Evolutionary conservation across 140 eudicot genomes (phyloP), one percentile per base, ranked within the genome.

Genomic region (Cichorium intybus): DNA sequence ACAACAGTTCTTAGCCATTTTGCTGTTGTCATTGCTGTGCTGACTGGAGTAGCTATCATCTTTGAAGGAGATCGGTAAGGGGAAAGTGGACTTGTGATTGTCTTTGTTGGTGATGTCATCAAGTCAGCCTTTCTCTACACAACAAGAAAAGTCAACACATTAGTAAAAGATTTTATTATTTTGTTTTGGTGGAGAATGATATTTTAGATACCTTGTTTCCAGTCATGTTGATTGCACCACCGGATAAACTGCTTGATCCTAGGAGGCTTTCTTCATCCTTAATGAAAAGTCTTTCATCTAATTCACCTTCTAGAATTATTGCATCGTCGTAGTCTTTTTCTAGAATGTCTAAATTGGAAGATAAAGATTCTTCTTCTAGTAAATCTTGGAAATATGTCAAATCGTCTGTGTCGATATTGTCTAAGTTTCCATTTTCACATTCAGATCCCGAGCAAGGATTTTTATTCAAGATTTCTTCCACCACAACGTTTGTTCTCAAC

Each of bases 1-100:
- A 94, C 74, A 28, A 89, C 72, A 7, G 96, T 78, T 15, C 95
- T 75, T 16, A 94, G 85, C 99, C 99, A 94, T 77, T 79, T 94
- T 27, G 95, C 95, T 33, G 99, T 94, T 35, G 95, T 89, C 97
- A 94, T 86, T 53, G 95, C 97, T 35, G 95, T 94, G 84, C 85
- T 89, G 50, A 89, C 99, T 26, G 99, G 99, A 16, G 95, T 89
- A 56, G 89, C 78, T 67, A 67, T 62, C 50, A 81, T 77, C 77
- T 76, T 88, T 2, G 83, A 58, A 52, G 99, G 99, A 68, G 99
- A 94, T 16, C 87, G 81, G 60, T 7, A 76, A 10, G 95, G 99
- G 11, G 99, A 88, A 34, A 89, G 84, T 50, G 99, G 95, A 63
- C 89, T 78, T 5, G 90, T 73, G 10, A 86, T 70, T 52, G 99